Base-by-base conservation (phyloP, 1,139 yeast species). In the Saccharomyces hybrid region DNA sequence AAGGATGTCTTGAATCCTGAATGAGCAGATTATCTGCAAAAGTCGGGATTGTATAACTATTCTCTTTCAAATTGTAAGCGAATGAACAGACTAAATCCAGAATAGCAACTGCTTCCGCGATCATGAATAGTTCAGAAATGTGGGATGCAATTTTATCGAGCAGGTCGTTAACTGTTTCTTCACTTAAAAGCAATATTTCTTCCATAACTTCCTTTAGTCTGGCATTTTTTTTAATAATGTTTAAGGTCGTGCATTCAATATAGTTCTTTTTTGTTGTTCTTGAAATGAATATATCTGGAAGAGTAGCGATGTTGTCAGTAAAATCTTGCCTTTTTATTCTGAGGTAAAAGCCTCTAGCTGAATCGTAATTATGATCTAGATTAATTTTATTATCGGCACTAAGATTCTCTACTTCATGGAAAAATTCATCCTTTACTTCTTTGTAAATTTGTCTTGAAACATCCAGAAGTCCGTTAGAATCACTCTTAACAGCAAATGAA, bases 381-480 rank as follows among this genome's bases (percentile, higher is more conserved):
- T 55, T 51, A 0, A 73, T 32, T 0, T 57, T 61, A 53, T 66
- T 54, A 26, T 66, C 62, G 4, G 60, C 61, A 1, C 68, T 57
- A 4, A 74, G 41, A 0, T 52, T 42, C 0, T 63, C 63, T 1
- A 73, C 63, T 3, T 63, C 62, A 9, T 62, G 58, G 2, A 71
- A 52, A 6, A 75, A 67, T 54, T 76, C 78, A 46, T 74, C 75
- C 7, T 73, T 62, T 5, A 72, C 62, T 5, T 65, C 68, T 52
- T 73, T 71, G 52, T 77, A 76, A 0, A 77, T 57, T 55, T 72
- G 72, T 48, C 81, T 67, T 1, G 79, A 74, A 0, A 76, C 73
- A 62, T 77, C 81, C 1, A 78, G 61, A 26, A 78, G 63, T 0
- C 82, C 81, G 62, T 78, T 78, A 2, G 67, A 62, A 0, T 80